Percentiles rank a stretch among this genome's conserved stretches.
Conservation (phyloP, 1,139 yeast species). For the Chernovozyma sophiae-reginae region DNA sequence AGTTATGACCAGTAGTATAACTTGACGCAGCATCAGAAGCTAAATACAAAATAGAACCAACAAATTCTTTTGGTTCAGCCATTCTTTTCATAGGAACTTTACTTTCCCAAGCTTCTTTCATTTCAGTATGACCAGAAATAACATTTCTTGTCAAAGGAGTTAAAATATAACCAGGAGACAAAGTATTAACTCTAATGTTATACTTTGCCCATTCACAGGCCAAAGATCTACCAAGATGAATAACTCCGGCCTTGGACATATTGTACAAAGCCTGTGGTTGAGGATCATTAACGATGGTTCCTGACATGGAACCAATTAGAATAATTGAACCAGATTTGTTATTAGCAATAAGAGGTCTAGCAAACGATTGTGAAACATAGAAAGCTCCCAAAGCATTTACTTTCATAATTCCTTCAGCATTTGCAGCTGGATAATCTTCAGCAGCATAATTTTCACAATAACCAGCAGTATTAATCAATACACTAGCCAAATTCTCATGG, state of each 20-base stretch:
- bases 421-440: constrained; percentile 67
- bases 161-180: constrained; percentile 47
- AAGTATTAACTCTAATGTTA: constrained; percentile 46
- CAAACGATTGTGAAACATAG: constrained; percentile 58
- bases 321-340: constrained; percentile 47
- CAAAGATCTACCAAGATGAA: constrained; percentile 44
- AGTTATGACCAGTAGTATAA: constrained; percentile 48
- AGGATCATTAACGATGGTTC: constrained; percentile 48
- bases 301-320: constrained; percentile 47
- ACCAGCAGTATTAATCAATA: constrained; percentile 78
- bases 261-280: constrained; percentile 50
- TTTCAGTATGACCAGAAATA: constrained; percentile 40
- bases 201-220: constrained; percentile 53
- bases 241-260: constrained; percentile 51
- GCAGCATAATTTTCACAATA: constrained; percentile 79
- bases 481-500: constrained; percentile 59
- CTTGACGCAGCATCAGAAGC: constrained; percentile 44
- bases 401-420: constrained; percentile 64
- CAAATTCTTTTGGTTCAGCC: constrained; percentile 51
- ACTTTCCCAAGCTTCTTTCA: constrained; percentile 47
- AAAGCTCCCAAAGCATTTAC: constrained; percentile 76
- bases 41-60: constrained; percentile 44
- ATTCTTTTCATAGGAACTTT: constrained; percentile 48
- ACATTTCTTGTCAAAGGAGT: constrained; percentile 49
- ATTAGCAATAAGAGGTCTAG: constrained; percentile 61